Evolutionary conservation across 192 early-diverging fungal genomes (phyloP), one percentile per base, ranked within the genome.

Genomic region (Umbelopsis isabellina): DNA sequence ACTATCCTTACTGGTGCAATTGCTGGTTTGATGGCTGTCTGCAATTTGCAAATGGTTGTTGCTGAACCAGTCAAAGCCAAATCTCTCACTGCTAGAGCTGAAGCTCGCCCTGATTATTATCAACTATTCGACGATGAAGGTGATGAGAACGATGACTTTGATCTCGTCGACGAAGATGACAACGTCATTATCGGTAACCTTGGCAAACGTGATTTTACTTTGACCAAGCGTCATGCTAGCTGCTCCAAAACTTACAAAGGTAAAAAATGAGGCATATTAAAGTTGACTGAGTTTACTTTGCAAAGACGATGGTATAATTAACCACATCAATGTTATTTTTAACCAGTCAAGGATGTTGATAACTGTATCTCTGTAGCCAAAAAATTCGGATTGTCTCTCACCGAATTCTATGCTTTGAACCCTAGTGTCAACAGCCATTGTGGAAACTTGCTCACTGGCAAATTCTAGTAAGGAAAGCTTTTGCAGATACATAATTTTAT

Each of bases 351-450:
- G 8, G 51, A 53, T 41, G 69, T 68, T 4, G 76, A 78, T 30
- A 72, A 47, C 30, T 78, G 76, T 30, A 21, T 30, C 44, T 67
- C 20, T 10, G 41, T 78, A 44, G 68, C 69, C 16, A 67, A 73
- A 10, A 69, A 67, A 27, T 73, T 70, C 18, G 65, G 68, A 4
- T 45, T 73, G 20, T 50, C 46, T 27, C 25, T 73, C 21, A 22
- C 30, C 25, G 64, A 78, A 37, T 69, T 78, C n/a, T 73, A 69
- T 50, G 67, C 47, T 7, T 70, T 67, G 61, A 78, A 78, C 21
- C n/a, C 49, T n/a, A 72, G 70, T 30, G 21, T 78, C 49, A 73
- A 78, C 50, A 66, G 35, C 20, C 67, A 72, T 20, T 78, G 76
- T 30, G 47, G 72, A 7, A 78, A 78, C 33, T 47, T 78, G 8